Evolutionary conservation across 257 asterid genomes (phyloP), one percentile per base, ranked within the genome.

Genomic region (Solanum virginianum): DNA sequence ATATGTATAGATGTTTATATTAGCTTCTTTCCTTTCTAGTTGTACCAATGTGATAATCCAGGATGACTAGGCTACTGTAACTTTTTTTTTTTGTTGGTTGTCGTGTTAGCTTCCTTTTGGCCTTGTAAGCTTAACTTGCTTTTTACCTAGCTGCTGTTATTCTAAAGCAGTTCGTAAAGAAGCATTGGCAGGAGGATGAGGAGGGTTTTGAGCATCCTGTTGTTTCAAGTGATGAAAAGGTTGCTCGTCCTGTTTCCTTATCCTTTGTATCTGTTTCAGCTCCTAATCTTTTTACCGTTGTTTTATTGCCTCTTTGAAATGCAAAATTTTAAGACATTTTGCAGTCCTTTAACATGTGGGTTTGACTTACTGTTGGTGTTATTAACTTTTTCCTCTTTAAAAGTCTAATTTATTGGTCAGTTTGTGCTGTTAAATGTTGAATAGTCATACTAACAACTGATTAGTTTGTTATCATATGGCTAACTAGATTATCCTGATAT

Each of bases 171-270:
- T 91, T 93, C 88, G 90, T 94, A 74, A 93, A 88, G 93, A 96
- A 93, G 88, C 98, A 96, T 87, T 96, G 99, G 98, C 85, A 86
- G 70, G 97, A 92, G 83, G 94, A 92, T 29, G 98, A 92, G 63
- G 98, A 93, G 86, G 91, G 89, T 86, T 96, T 96, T 88, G 98
- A 95, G 92, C 98, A 91, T 88, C 98, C 99, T 85, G 88, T 92
- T 85, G 98, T 92, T 90, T 89, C 93, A 32, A 87, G 85, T 84
- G 90, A 90, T 85, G 98, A 95, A 91, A 96, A 96, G 98, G 98
- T 95, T 36, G 75, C 81, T 72, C 47, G 45, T 80, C 70, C 62
- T 85, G 32, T 66, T 72, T 60, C 39, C 18, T 62, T 26, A 55
- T 70, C n/a, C 18, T 13, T 57, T 65, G 85, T 65, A 47, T 82